Base-by-base conservation (phyloP, 2,329 filamentous ascomycete species). In the Knoxdaviesia capensis region DNA sequence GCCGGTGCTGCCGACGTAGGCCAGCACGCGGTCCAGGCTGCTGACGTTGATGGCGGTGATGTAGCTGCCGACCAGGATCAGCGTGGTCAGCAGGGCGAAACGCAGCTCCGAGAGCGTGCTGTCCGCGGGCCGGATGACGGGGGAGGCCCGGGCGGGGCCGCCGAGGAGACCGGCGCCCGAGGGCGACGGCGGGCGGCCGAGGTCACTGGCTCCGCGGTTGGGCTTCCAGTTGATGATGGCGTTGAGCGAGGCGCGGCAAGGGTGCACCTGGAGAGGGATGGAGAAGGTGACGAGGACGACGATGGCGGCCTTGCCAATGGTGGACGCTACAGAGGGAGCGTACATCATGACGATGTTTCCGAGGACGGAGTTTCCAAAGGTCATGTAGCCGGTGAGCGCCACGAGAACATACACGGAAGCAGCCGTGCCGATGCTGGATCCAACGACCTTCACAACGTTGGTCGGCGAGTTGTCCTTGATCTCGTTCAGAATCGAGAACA, bases 401-500 rank as follows among this genome's bases (percentile, higher is more conserved):
- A 96, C 88, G 3, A 96, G 66, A 33, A 93, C 71, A 55, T 98
- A 98, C 28, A 94, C 78, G 11, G 68, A 69, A 8, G 83, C 83
- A n/a, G 88, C 84, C 31, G 80, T 80, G 20, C 90, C 90, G 50
- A 94, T 94, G 51, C 86, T 93, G 4, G 80, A 71, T 28, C 70
- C 66, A 8, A 96, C 77, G 6, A 98, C 87, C 10, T 73, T 71
- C 1, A 85, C 79, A 6, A 88, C 80, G 47, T 80, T 65, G 11
- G 56, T 60, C 20, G 84, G 84, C 3, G 82, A 82, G 58, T 86
- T 85, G 55, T 94, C 78, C 45, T 74, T 70, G 49, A 98, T 85
- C 60, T 98, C 90, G 53, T 98, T 98, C 38, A 98, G 64, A 49
- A 98, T 93, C 7, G 88, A 94, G 57, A 98, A 98, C 90, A 98